Evolutionary conservation across 1,284 basidiomycete genomes (phyloP), one percentile per base, ranked within the genome.

Genomic region (Apiotrichum laibachii): DNA sequence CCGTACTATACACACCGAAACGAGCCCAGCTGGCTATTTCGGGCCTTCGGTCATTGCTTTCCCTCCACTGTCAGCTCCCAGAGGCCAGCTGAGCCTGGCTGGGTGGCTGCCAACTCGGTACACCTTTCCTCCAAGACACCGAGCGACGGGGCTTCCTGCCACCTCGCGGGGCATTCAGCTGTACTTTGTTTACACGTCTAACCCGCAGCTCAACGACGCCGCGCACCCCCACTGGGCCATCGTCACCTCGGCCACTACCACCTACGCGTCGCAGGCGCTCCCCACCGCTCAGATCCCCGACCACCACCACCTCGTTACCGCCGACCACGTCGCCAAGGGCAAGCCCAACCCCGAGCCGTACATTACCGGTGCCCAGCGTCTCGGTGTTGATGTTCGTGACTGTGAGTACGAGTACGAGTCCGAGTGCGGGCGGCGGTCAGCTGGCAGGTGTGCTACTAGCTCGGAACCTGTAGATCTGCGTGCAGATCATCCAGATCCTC

Each of bases 281-380:
- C 70, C 82, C 39, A 82, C 82, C 33, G 85, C 86, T 42, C 81
- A 80, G 0, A 80, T 90, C 19, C 82, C 84, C 9, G 47, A 83
- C 2, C 86, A 88, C 13, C 72, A 74, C 11, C 76, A 84, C 10
- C 79, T 87, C 55, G 82, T 92, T 61, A 90, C 89, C 1, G 86
- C 87, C 8, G 84, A 87, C 72, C 86, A 90, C 70, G 88, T 91
- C 18, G 67, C 75, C 21, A 77, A 83, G 56, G 90, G 90, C 45
- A 92, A 92, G 77, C 90, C 90, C 26, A 82, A 87, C 69, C 90
- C 90, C 1, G 88, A 85, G 44, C 90, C 90, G 34, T 93, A 91
- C 74, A 61, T 80, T 15, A 67, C 67, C 22, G 80, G 80, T 9
- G 78, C 79, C 7, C 64, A 69, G 43, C 59, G 59, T 37, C 61